Evolutionary conservation across 208 protist species (phyloP).

Genomic region (Tritrichomonas musculus): DNA sequence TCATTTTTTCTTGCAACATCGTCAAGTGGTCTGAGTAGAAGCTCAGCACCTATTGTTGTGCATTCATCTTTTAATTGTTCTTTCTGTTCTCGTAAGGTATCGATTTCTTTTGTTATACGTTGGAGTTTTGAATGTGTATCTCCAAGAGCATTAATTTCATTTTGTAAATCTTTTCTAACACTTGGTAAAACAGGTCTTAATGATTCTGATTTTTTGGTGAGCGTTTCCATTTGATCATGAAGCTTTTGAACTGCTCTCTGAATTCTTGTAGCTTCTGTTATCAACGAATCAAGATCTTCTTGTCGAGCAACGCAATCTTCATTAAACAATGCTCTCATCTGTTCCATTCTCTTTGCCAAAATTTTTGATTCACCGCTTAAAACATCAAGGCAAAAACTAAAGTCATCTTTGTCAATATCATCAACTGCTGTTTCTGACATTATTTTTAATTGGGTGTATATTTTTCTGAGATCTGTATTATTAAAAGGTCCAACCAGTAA

Average conservation of each 20-base stretch:
- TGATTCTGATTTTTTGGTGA: neutral
- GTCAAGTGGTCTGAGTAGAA: neutral
- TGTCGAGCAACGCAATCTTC: neutral
- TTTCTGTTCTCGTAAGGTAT: neutral
- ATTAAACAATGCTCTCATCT: neutral
- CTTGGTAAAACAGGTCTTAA: neutral
- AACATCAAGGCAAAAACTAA: neutral
- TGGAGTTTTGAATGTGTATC: neutral
- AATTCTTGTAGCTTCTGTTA: neutral
- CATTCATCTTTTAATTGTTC: neutral
- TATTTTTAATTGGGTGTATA: neutral
- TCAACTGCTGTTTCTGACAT: neutral
- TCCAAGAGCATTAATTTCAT: neutral
- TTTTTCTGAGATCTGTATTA: neutral
- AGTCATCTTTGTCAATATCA: neutral
- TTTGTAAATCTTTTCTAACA: neutral
- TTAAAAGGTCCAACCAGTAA: conserved; percentile 16
- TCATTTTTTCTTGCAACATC: neutral
- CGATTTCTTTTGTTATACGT: neutral
- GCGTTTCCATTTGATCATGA: neutral
- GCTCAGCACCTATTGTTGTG: neutral
- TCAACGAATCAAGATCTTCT: neutral
- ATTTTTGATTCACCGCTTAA: neutral
- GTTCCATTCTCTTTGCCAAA: neutral
- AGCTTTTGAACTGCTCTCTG: neutral